Percentiles rank a stretch among this genome's conserved stretches.
These are phyloP conservation scores for Psidium friedrichsthalianum DNA, from an alignment of 345 rosid genomes.

Conservation along the genomic window DNA sequence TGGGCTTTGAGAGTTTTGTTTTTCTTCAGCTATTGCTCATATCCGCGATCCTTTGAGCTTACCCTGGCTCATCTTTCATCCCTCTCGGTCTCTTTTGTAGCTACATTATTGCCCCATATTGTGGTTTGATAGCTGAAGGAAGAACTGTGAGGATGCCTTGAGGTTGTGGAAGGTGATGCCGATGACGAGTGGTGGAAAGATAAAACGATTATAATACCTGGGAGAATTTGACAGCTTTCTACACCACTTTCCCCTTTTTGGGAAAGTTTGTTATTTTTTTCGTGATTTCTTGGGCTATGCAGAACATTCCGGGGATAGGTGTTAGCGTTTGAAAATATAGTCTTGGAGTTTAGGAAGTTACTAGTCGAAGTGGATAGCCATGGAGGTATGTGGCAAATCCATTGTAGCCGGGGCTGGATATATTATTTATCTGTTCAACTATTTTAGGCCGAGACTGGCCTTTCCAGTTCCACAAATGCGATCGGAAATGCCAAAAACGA, in stretches of 20 bases:
- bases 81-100: neutral
- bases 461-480: constrained; percentile 70
- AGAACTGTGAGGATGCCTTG: neutral
- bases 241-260: neutral
- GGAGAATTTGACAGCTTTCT: neutral
- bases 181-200: neutral
- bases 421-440: constrained; percentile 80
- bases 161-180: neutral
- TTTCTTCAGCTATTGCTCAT: neutral
- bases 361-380: constrained; percentile 13
- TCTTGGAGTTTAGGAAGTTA: neutral
- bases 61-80: neutral
- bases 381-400: constrained; percentile 83
- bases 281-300: constrained; percentile 17
- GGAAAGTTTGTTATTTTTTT: neutral
- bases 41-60: neutral
- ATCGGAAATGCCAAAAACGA: constrained; percentile 90
- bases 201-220: neutral
- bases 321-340: neutral
- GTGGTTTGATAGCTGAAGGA: neutral
- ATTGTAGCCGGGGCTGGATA: constrained; percentile 54
- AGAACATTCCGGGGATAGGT: constrained; percentile 3
- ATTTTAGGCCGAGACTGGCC: constrained; percentile 83
- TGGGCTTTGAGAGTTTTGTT: neutral
- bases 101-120: neutral